A percentile compares a stretch with the other conserved stretches of the same genome.
phyloP scores from a whole-genome alignment of 2,329 filamentous ascomycete species.

The Microdochium trichocladiopsis region DNA sequence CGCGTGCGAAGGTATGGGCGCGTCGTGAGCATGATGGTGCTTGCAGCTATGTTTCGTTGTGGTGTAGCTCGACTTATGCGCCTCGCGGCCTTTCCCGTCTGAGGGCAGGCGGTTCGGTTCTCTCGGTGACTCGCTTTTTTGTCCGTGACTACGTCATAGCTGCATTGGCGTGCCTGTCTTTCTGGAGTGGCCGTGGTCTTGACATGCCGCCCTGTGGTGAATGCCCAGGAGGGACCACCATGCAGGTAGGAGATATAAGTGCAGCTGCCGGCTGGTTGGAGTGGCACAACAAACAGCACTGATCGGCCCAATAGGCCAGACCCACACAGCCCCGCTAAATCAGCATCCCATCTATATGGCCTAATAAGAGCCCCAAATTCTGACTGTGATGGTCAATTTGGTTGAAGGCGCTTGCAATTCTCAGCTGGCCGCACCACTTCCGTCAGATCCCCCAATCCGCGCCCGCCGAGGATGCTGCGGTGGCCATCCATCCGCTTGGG shows the following conservation, averaged over 20 bases:
- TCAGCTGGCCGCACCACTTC: constrained; percentile 43
- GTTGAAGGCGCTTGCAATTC: constrained; percentile 48
- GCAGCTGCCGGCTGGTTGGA: no score
- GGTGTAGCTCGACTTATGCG: background rate
- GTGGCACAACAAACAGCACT: no score
- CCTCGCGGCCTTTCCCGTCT: background rate
- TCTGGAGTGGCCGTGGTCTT: no score
- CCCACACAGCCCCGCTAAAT: no score
- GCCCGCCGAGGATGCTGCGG: constrained; percentile 65
- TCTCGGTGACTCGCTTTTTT: no score
- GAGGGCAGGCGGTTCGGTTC: no score
- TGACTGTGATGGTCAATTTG: constrained; percentile 59
- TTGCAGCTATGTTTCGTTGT: background rate
- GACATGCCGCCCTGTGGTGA: no score
- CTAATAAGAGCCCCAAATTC: background rate
- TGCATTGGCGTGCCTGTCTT: no score
- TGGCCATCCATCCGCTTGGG: constrained; percentile 59
- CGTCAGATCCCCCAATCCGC: constrained; percentile 47
- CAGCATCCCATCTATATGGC: constrained; percentile 3
- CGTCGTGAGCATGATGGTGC: constrained; percentile 50
- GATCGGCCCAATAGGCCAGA: no score
- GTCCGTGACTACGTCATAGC: no score
- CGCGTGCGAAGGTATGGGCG: constrained; percentile 53
- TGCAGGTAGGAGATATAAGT: no score
- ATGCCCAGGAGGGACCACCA: no score